Base-by-base conservation (phyloP, 2,329 filamentous ascomycete genomes). In the Aureobasidium musti region DNA sequence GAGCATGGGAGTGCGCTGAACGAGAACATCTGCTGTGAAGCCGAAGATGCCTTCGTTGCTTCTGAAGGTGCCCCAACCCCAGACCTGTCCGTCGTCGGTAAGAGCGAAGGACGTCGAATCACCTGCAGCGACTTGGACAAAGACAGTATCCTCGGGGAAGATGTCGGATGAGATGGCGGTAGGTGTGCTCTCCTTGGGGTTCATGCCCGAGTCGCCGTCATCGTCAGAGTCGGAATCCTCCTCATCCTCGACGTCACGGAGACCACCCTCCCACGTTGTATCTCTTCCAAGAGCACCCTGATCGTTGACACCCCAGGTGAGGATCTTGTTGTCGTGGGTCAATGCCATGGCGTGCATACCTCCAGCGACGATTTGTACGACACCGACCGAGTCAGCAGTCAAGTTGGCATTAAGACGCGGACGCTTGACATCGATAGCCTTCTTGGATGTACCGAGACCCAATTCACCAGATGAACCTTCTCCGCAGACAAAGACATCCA, bases 291-390 rank as follows among this genome's bases (percentile, higher is more conserved):
- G 83, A 10, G 91, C 90, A 69, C 90, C 89, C 74, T 92, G 88
- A 74, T 96, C 91, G 75, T 95, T 95, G 71, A 95, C 91, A 64
- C 91, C 91, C 91, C 91, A 96, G 33, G 90, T 92, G 64, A 92
- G 80, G 71, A 96, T 90, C 79, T 88, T 88, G 81, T 92, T 91
- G 77, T 94, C 89, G 71, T 88, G 84, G 59, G 91, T 94, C 63
- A 95, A 80, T 3, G 89, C 91, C 69, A 90, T 82, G 63, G 84
- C 87, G 78, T 96, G 91, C 91, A 96, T 94, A 66, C 91, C 91
- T 68, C 91, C 91, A 68, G 89, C 87, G 60, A 90, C 87, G 67
- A 96, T 78, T 77, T 91, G 87, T 2, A 95, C 90, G 41, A 95
- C 86, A 53, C 87, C 86, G 64, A 88, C 83, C 43, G 80, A 79